Percentiles rank a stretch among this genome's conserved stretches.
Conservation (phyloP, 1,284 basidiomycete genomes). For the Stereum hirsutum region DNA sequence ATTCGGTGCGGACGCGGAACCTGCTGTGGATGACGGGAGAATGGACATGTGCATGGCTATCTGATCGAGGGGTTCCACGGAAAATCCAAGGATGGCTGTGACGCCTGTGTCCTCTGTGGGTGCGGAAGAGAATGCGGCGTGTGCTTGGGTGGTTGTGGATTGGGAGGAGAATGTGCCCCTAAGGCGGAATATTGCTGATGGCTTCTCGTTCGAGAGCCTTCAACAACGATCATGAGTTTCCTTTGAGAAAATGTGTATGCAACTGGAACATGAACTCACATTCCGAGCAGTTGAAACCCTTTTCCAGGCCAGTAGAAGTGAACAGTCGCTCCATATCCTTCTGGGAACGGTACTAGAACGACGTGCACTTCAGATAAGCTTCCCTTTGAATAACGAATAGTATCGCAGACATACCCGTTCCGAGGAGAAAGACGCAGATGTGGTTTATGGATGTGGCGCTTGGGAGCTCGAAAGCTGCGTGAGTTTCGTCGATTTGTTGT, state of each 20-base stretch:
- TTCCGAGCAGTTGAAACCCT: conserved; percentile 83
- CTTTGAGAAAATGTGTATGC: conserved; percentile 1
- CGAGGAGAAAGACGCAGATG: conserved; percentile 81
- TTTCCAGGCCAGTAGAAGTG: conserved; percentile 88
- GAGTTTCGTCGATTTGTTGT: conserved; percentile 75
- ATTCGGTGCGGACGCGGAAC: conserved; percentile 17
- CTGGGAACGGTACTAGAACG: conserved; percentile 69
- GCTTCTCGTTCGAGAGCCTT: conserved; percentile 87
- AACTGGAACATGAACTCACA: conserved; percentile 40
- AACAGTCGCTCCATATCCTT: conserved; percentile 83
- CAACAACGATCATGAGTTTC: not conserved
- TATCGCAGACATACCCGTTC: conserved; percentile 47
- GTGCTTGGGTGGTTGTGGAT: conserved; percentile 34
- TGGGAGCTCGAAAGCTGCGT: conserved; percentile 76
- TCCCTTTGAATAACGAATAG: not conserved
- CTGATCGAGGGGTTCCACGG: conserved; percentile 55
- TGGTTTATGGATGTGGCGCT: conserved; percentile 80
- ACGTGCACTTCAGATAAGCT: not conserved
- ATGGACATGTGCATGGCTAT: conserved; percentile 45
- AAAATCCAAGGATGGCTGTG: conserved; percentile 63
- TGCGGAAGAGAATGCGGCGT: conserved; percentile 42
- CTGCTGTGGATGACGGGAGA: conserved; percentile 21
- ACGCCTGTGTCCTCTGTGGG: conserved; percentile 31
- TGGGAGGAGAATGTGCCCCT: conserved; percentile 53
- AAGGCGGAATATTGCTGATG: conserved; percentile 86